Evolutionary conservation across 2,329 filamentous ascomycete species (phyloP).

Genomic region (Hypoxylon sp.): DNA sequence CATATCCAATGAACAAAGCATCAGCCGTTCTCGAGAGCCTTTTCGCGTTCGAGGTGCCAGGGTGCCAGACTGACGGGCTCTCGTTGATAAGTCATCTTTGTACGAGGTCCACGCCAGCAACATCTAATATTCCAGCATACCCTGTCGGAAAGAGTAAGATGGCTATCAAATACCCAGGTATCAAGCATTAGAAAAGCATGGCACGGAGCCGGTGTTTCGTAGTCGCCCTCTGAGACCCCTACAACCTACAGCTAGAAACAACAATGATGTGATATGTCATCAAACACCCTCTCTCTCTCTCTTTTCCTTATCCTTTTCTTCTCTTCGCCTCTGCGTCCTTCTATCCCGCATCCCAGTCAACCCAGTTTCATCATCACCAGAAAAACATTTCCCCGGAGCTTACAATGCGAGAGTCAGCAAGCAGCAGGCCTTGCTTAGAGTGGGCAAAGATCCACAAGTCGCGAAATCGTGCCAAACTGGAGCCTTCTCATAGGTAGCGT

Average conservation of each 20-base stretch:
- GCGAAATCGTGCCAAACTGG: slow-evolving; percentile 23
- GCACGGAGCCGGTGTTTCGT: slow-evolving; percentile 11
- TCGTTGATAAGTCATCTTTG: slow-evolving; percentile 1
- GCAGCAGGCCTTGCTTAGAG: background rate
- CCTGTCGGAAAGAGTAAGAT: slow-evolving; percentile 2
- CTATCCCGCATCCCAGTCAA: background rate
- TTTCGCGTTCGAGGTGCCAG: background rate
- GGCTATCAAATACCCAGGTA: background rate
- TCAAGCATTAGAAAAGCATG: background rate
- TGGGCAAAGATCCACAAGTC: slow-evolving; percentile 15
- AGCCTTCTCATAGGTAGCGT: slow-evolving; percentile 30
- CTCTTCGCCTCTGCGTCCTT: background rate
- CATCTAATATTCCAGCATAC: background rate
- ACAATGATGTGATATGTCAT: slow-evolving; percentile 19
- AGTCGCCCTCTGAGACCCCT: background rate
- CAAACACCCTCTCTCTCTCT: background rate
- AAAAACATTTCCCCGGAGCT: slow-evolving; percentile 15
- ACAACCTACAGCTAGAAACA: slow-evolving; percentile 9
- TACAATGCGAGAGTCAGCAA: slow-evolving; percentile 9
- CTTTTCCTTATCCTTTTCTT: background rate
- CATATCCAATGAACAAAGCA: slow-evolving; percentile 32
- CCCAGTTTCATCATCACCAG: slow-evolving; percentile 6
- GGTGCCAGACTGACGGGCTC: background rate
- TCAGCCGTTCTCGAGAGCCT: slow-evolving; percentile 12
- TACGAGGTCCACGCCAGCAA: background rate